Percentiles rank a stretch among this genome's conserved stretches.
phyloP scores from a whole-genome alignment of 2,329 filamentous ascomycete species.

The Botrytis aclada region DNA sequence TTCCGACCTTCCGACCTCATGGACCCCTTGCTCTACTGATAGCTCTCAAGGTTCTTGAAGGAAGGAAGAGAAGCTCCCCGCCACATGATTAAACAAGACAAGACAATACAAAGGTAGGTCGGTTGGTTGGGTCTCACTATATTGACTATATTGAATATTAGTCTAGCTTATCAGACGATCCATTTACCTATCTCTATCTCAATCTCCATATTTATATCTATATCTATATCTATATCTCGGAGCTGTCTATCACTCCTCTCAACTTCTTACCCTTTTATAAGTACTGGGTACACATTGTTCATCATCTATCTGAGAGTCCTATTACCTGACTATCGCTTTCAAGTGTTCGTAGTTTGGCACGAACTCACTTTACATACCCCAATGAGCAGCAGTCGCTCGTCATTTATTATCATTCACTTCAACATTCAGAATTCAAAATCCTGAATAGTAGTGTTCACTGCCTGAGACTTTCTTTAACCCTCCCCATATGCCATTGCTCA shows the following conservation, averaged over 20 bases:
- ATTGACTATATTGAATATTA: not conserved
- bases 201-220: not conserved
- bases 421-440: not conserved
- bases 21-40: not conserved
- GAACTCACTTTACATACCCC: not conserved
- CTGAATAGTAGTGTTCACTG: not conserved
- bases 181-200: not conserved
- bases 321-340: not conserved
- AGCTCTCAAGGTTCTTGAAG: not conserved
- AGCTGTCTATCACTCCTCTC: not conserved
- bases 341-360: not conserved
- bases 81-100: constrained; percentile 16
- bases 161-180: not conserved
- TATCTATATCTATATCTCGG: not conserved
- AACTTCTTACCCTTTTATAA: not conserved
- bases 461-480: not conserved
- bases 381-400: not conserved
- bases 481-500: not conserved
- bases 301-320: not conserved
- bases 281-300: not conserved
- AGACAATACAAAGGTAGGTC: not conserved
- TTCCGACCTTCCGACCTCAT: not conserved
- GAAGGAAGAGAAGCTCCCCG: not conserved
- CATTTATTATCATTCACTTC: not conserved
- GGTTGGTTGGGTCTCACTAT: not conserved